Evolutionary conservation across 257 asterid genomes (phyloP).

Genomic region (Apocynum venetum): DNA sequence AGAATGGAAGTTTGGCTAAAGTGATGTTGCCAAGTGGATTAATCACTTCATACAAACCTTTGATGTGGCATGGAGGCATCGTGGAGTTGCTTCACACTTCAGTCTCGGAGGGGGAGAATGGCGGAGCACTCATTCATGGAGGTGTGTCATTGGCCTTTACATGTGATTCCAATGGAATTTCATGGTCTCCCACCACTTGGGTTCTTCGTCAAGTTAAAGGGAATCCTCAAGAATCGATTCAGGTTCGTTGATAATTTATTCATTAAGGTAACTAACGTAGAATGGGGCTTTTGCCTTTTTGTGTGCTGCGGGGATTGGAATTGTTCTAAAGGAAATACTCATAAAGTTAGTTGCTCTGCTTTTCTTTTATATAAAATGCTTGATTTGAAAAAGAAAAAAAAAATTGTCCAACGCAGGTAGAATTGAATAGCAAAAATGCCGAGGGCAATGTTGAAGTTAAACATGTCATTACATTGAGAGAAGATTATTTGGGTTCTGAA

Average conservation of each 20-base stretch:
- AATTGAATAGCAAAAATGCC: constrained; percentile 36
- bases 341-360: too few relatives aligned
- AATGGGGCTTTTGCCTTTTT: too few relatives aligned
- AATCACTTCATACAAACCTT: constrained; percentile 68
- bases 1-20: constrained; percentile 49
- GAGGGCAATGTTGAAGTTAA: constrained; percentile 34
- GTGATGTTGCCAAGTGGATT: constrained; percentile 80
- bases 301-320: too few relatives aligned
- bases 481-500: constrained; percentile 49
- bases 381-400: too few relatives aligned
- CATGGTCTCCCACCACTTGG: constrained; percentile 59
- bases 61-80: constrained; percentile 79
- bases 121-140: constrained; percentile 47
- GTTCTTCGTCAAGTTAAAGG: constrained; percentile 41
- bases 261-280: not conserved
- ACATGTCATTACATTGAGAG: constrained; percentile 43
- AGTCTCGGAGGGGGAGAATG: constrained; percentile 37
- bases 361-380: too few relatives aligned
- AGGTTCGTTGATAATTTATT: constrained; percentile 26
- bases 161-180: constrained; percentile 25
- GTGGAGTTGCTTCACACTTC: constrained; percentile 64
- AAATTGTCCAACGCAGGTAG: constrained; percentile 34
- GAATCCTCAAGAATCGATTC: constrained; percentile 49
- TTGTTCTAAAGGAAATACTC: too few relatives aligned
- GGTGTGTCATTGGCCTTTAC: constrained; percentile 54